Conservation (phyloP, 352 stramenopile species). For the Globisporangium paddicum region DNA sequence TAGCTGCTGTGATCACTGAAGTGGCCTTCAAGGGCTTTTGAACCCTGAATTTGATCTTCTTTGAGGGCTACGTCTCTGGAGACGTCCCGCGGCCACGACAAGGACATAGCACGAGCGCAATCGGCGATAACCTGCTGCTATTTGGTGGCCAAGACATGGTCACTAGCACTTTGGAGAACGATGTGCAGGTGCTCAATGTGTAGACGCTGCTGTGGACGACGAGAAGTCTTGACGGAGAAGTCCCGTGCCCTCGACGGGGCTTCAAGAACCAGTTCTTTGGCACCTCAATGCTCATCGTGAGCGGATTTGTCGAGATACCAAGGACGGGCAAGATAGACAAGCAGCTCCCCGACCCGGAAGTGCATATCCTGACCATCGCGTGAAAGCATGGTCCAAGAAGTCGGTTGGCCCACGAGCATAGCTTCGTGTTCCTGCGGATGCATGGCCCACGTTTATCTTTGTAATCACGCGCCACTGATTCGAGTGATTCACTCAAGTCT, state of each 20-base stretch:
- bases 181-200: conserved; percentile 43
- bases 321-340: conserved; percentile 36
- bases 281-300: conserved; percentile 68
- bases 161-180: conserved; percentile 42
- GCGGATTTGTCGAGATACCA: conserved; percentile 49
- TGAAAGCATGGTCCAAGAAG: no score
- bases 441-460: no score
- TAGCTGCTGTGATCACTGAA: no score
- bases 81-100: conserved; percentile 37
- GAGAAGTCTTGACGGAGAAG: conserved; percentile 25
- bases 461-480: no score
- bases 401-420: no score
- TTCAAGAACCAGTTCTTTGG: conserved; percentile 82
- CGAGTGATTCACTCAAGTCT: no score
- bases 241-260: conserved; percentile 53
- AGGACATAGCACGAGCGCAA: conserved; percentile 52
- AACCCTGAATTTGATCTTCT: no score
- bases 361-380: conserved; percentile 38
- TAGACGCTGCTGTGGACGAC: conserved; percentile 25
- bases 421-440: no score
- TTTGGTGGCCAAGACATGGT: conserved; percentile 56
- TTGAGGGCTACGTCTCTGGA: no score
- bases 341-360: conserved; percentile 56
- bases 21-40: no score
- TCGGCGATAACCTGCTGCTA: conserved; percentile 54